Evolutionary conservation across 768 basidiomycete species (phyloP).

Genomic region (Strobilomyces echinocephalus): DNA sequence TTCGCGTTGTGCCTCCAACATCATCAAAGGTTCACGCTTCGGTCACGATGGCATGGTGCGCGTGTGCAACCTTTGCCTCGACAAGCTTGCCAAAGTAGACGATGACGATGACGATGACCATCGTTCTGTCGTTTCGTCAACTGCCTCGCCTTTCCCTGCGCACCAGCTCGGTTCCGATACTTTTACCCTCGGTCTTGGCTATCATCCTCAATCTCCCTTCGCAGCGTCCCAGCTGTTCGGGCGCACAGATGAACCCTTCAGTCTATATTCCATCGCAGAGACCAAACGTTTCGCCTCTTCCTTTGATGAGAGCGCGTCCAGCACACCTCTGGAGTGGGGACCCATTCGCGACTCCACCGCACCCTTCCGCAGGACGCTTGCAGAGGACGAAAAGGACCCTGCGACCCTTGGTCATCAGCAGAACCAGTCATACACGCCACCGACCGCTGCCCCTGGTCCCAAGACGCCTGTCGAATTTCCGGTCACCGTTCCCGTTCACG

Average conservation of each 20-base stretch:
- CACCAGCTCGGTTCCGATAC: slow-evolving; percentile 64
- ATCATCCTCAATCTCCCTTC: slow-evolving; percentile 80
- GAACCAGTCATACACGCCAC: slow-evolving; percentile 11
- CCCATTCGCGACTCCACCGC: slow-evolving; percentile 52
- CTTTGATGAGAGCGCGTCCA: slow-evolving; percentile 51
- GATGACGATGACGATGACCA: slow-evolving; percentile 89
- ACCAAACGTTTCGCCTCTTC: slow-evolving; percentile 53
- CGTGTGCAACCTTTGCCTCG: slow-evolving; percentile 93
- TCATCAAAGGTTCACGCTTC: slow-evolving; percentile 90
- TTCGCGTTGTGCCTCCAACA: slow-evolving; percentile 92
- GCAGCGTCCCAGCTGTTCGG: slow-evolving; percentile 82
- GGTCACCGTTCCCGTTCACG: slow-evolving; percentile 44
- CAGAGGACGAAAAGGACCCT: slow-evolving; percentile 71
- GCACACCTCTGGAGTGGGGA: slow-evolving; percentile 49
- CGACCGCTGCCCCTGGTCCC: slow-evolving; percentile 37
- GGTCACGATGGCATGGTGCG: slow-evolving; percentile 94
- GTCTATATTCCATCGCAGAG: slow-evolving; percentile 78
- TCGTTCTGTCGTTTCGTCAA: slow-evolving; percentile 72
- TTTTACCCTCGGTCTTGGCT: slow-evolving; percentile 33
- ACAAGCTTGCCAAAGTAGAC: slow-evolving; percentile 82
- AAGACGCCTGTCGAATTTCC: slow-evolving; percentile 60
- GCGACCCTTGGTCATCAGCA: slow-evolving; percentile 39
- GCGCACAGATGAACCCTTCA: slow-evolving; percentile 72
- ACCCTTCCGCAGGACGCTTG: slow-evolving; percentile 70
- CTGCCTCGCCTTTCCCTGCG: slow-evolving; percentile 66